These are phyloP conservation scores for Lanmaoa pseudosensibilis DNA, from an alignment of 768 basidiomycete species.

Conservation along the genomic window DNA sequence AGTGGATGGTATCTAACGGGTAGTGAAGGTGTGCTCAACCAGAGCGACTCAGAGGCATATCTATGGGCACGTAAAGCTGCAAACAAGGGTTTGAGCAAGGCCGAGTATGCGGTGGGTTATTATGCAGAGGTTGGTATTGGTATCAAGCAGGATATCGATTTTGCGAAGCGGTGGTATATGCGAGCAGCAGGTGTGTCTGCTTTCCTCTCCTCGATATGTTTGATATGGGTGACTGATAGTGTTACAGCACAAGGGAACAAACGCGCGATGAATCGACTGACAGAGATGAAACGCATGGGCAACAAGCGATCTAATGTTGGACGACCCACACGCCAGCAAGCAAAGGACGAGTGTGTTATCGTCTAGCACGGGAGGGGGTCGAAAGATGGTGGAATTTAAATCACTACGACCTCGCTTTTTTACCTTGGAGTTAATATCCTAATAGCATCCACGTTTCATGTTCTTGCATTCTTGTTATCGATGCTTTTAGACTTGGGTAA, in stretches of 20 bases:
- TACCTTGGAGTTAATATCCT: conserved; percentile 1
- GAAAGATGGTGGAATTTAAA: conserved; percentile 9
- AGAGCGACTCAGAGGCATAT: conserved; percentile 98
- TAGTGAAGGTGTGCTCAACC: conserved; percentile 92
- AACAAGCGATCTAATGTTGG: conserved; percentile 74
- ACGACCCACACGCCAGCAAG: conserved; percentile 90
- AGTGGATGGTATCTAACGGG: conserved; percentile 99
- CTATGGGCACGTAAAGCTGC: conserved; percentile 96
- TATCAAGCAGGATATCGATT: conserved; percentile 92
- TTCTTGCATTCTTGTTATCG: conserved; percentile 15
- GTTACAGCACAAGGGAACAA: conserved; percentile 92
- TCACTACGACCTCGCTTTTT: conserved; percentile 5
- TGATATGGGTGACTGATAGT: not conserved
- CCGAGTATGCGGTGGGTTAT: conserved; percentile 98
- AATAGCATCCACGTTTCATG: conserved; percentile 15
- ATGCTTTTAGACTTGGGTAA: conserved; percentile 5
- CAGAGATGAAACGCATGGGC: conserved; percentile 91
- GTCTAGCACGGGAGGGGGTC: conserved; percentile 41
- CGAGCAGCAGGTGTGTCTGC: conserved; percentile 83
- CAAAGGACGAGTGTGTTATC: conserved; percentile 91
- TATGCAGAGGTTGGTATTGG: conserved; percentile 98
- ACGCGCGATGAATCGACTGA: conserved; percentile 92
- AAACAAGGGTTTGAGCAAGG: conserved; percentile 94
- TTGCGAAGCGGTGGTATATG: conserved; percentile 99
- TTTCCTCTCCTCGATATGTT: not conserved